phyloP scores from a whole-genome alignment of 2,329 filamentous ascomycete species.

The Verticillium nonalfalfae region DNA sequence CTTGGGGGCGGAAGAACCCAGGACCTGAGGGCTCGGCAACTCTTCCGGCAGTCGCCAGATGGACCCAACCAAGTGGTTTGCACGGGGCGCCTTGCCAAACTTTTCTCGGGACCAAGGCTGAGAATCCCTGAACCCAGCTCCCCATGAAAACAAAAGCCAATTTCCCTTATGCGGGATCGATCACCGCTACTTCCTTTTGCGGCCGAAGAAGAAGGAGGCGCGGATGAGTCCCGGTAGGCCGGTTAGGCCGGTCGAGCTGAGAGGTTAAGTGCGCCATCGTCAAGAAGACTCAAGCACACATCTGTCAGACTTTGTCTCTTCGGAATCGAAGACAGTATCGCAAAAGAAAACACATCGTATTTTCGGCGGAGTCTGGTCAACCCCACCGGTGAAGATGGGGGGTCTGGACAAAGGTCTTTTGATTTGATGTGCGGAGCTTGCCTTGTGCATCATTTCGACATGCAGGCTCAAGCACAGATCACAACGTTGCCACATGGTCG shows the following conservation, averaged over 20 bases:
- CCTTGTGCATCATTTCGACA: neutral
- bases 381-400: neutral
- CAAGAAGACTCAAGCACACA: neutral
- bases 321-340: neutral
- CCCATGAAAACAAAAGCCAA: slow-evolving; percentile 9
- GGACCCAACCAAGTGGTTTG: slow-evolving; percentile 10
- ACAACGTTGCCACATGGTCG: slow-evolving; percentile 9
- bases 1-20: slow-evolving; percentile 3
- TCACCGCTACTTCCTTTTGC: slow-evolving; percentile 12
- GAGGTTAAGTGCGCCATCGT: neutral
- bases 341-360: neutral
- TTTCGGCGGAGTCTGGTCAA: neutral
- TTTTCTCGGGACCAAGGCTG: slow-evolving; percentile 4
- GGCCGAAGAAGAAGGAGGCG: slow-evolving; percentile 1
- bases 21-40: slow-evolving; percentile 11
- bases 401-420: neutral
- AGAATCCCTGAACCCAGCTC: slow-evolving; percentile 7
- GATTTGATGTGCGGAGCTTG: neutral
- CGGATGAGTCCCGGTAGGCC: neutral
- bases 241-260: neutral
- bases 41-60: slow-evolving; percentile 12
- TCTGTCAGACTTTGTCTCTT: neutral
- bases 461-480: slow-evolving; percentile 2
- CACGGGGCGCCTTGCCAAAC: neutral
- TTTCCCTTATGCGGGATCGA: slow-evolving; percentile 10